A percentile compares a stretch with the other conserved stretches of the same genome.
Conservation (phyloP, 257 asterid species). For the Vinca minor region DNA sequence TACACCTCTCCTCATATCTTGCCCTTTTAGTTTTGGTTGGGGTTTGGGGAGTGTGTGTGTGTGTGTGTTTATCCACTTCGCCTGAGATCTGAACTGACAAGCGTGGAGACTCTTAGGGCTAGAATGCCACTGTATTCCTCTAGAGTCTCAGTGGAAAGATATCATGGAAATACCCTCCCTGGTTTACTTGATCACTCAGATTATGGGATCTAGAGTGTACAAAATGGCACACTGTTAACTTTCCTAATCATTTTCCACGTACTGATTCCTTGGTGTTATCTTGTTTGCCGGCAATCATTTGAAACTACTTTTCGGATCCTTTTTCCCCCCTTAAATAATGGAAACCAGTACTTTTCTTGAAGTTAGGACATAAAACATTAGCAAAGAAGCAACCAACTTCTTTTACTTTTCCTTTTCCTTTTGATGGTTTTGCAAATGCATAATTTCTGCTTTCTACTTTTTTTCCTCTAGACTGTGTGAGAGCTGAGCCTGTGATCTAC, state of each 20-base stretch:
- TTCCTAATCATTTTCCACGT: background rate
- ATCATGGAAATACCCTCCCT: background rate
- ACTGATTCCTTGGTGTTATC: background rate
- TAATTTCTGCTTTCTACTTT: slow-evolving; percentile 5
- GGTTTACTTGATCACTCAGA: background rate
- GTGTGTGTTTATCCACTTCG: too few relatives aligned
- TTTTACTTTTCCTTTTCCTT: background rate
- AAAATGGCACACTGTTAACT: background rate
- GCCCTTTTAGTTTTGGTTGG: too few relatives aligned
- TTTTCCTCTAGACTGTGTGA: slow-evolving; percentile 57
- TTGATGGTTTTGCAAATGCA: background rate
- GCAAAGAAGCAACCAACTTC: background rate
- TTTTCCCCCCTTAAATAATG: background rate
- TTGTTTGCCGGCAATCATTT: background rate
- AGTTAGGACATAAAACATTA: background rate
- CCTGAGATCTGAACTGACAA: too few relatives aligned
- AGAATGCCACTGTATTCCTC: too few relatives aligned
- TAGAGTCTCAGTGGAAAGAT: background rate
- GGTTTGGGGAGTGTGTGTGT: too few relatives aligned
- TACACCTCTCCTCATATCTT: background rate
- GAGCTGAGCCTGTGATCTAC: slow-evolving; percentile 94
- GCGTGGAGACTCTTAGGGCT: too few relatives aligned
- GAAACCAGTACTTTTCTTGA: background rate
- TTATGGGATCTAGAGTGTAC: background rate
- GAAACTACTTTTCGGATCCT: background rate